These are phyloP conservation scores for Cicer pinnatifidum DNA, from an alignment of 306 rosid genomes.

Conservation along the genomic window DNA sequence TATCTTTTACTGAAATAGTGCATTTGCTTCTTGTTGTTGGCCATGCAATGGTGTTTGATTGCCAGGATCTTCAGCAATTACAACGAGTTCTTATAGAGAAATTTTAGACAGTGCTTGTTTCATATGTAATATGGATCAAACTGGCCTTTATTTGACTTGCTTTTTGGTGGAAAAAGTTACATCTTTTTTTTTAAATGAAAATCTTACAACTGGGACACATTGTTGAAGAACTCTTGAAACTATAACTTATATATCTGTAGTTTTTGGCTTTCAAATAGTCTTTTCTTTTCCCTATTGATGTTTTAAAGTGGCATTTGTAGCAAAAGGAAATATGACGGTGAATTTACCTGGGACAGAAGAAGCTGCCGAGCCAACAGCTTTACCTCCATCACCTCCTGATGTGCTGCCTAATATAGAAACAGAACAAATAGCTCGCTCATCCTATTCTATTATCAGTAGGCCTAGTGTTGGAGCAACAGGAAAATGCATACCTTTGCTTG, in stretches of 20 bases:
- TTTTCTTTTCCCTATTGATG: conserved; percentile 30
- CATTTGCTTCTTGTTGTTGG: conserved; percentile 20
- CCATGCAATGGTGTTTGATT: conserved; percentile 15
- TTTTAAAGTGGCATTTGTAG: conserved; percentile 27
- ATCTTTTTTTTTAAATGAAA: conserved; percentile 10
- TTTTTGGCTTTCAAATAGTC: conserved; percentile 23
- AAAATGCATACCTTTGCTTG: conserved; percentile 52
- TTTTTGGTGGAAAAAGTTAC: conserved; percentile 4
- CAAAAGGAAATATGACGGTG: conserved; percentile 49
- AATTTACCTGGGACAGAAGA: conserved; percentile 41
- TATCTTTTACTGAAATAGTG: not conserved
- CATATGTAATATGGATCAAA: conserved; percentile 27
- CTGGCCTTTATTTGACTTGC: conserved; percentile 25
- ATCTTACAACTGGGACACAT: not conserved
- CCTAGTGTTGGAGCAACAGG: conserved; percentile 67
- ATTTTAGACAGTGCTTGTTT: conserved; percentile 20
- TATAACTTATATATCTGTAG: not conserved
- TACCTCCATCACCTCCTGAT: conserved; percentile 48
- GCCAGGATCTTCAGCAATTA: not conserved
- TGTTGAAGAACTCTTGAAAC: conserved; percentile 15
- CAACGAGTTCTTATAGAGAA: conserved; percentile 3
- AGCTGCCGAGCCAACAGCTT: conserved; percentile 44
- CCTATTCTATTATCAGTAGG: conserved; percentile 63
- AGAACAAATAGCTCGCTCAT: conserved; percentile 41
- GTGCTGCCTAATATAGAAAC: conserved; percentile 44